Evolutionary conservation across 495 filamentous ascomycete species (phyloP).

Genomic region (Rostrohypoxylon terebratum): DNA sequence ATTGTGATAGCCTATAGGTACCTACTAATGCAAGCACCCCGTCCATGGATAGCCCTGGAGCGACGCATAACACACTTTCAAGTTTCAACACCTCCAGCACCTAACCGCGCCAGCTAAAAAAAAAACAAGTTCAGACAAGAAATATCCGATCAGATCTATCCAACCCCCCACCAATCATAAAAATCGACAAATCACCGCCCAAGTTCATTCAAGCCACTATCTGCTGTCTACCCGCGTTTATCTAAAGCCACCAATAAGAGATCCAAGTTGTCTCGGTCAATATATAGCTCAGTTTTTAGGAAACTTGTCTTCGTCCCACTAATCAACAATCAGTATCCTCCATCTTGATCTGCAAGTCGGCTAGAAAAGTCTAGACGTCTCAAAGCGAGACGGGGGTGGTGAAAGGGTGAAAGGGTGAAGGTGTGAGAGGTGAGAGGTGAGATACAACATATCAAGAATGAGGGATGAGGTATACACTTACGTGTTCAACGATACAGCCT

Average conservation of each 20-base stretch:
- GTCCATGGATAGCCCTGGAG: no score
- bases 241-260: background rate
- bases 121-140: background rate
- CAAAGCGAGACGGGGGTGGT: background rate
- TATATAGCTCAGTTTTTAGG: slow-evolving; percentile 14
- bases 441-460: no score
- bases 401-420: background rate
- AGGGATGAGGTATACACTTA: background rate
- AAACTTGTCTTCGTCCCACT: slow-evolving; percentile 52
- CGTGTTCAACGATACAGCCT: slow-evolving; percentile 15
- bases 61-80: no score
- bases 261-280: background rate
- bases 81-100: background rate
- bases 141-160: background rate
- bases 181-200: background rate
- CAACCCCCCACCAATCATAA: background rate
- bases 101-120: background rate
- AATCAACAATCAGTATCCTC: background rate
- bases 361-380: background rate
- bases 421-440: background rate
- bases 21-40: background rate
- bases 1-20: no score
- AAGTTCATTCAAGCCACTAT: background rate
- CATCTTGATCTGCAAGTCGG: background rate
- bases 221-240: background rate